A percentile compares a stretch with the other conserved stretches of the same genome.
Evolutionary conservation across 2,329 filamentous ascomycete species (phyloP).

Genomic region (Metarhizium anisopliae): DNA sequence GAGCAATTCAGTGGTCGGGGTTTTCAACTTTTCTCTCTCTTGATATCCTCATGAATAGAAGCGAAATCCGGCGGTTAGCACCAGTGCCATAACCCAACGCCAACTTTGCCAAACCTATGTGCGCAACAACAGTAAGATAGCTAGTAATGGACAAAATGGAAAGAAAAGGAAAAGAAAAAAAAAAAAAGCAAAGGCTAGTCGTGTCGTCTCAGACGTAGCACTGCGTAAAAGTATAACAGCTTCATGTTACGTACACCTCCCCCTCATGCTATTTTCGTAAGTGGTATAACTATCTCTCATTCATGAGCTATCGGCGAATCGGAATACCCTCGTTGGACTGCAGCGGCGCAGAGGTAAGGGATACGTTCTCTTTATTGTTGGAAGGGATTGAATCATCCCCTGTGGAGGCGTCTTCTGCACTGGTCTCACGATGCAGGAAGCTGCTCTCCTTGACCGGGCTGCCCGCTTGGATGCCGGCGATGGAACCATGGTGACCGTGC

Average conservation of each 20-base stretch:
- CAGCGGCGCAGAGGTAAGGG: conserved; percentile 14
- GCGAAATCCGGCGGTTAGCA: not conserved
- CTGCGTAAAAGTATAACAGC: not conserved
- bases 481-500: conserved; percentile 28
- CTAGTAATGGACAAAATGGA: conserved; percentile 1
- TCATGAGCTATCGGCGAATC: conserved; percentile 45
- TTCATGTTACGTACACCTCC: not conserved
- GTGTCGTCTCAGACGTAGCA: conserved; percentile 2
- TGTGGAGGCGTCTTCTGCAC: conserved; percentile 40
- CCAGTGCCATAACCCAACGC: conserved; percentile 6
- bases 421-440: conserved; percentile 76
- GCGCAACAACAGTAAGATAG: not conserved
- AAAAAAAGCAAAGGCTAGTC: not conserved
- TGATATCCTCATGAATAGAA: not conserved
- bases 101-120: conserved; percentile 4
- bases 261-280: not conserved
- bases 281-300: not conserved
- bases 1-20: not conserved
- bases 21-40: not conserved
- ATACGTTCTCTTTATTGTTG: conserved; percentile 31
- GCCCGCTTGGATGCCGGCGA: conserved; percentile 48
- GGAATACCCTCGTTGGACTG: conserved; percentile 41
- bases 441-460: conserved; percentile 88
- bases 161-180: not conserved
- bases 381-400: conserved; percentile 4